Conservation (phyloP, 441 rosid genomes). For the Adansonia grandidieri region DNA sequence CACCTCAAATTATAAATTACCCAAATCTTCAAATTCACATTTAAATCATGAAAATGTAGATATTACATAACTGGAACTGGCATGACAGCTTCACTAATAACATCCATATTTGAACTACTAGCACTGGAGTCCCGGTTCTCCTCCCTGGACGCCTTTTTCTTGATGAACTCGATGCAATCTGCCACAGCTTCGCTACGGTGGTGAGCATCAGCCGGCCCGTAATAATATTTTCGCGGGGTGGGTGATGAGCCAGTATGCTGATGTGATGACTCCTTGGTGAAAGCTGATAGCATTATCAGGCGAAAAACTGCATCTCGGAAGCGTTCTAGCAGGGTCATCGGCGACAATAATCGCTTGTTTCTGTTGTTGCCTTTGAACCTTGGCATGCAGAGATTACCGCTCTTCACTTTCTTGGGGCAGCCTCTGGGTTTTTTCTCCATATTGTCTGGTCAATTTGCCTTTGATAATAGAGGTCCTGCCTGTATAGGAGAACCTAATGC, state of each 20-base stretch:
- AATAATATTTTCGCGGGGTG: constrained; percentile 18
- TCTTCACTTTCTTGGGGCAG: constrained; percentile 39
- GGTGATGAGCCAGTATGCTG: constrained; percentile 16
- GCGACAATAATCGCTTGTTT: constrained; percentile 41
- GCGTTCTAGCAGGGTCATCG: constrained; percentile 62
- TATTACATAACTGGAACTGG: constrained; percentile 39
- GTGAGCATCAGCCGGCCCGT: constrained; percentile 38
- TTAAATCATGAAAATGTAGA: constrained; percentile 11
- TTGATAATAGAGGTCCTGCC: not conserved
- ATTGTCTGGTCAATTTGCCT: constrained; percentile 21
- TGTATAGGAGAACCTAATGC: constrained; percentile 33
- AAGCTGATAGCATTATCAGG: constrained; percentile 71
- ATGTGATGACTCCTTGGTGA: constrained; percentile 39
- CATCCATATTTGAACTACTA: constrained; percentile 24
- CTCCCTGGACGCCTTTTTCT: constrained; percentile 46
- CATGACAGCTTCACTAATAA: constrained; percentile 32
- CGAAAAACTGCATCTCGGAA: constrained; percentile 68
- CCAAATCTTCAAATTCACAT: not conserved
- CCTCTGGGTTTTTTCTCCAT: constrained; percentile 33
- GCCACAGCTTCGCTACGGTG: constrained; percentile 73
- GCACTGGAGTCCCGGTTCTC: constrained; percentile 31
- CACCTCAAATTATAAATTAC: constrained; percentile 2
- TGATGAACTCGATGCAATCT: constrained; percentile 79
- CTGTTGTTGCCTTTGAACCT: constrained; percentile 38
- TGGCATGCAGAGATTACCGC: constrained; percentile 60